Conservation (phyloP, 2,329 filamentous ascomycete genomes). For the Huntiella omanensis region DNA sequence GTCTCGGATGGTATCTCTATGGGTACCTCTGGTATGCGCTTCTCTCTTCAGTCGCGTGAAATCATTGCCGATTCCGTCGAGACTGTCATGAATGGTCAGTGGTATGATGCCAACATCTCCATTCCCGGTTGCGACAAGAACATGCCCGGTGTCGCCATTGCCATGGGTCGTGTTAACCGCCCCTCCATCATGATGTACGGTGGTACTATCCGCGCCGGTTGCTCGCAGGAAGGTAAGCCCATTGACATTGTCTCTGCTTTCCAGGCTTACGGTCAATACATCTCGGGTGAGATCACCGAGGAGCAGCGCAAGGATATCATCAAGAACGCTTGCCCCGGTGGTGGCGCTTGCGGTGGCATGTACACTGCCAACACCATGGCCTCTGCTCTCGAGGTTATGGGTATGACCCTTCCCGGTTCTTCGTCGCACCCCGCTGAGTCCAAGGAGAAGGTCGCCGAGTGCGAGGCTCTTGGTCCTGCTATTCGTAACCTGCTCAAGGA, state of each 20-base stretch:
- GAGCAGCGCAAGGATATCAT: slow-evolving; percentile 77
- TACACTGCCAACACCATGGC: slow-evolving; percentile 93
- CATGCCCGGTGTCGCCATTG: slow-evolving; percentile 87
- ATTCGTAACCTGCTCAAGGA: slow-evolving; percentile 65
- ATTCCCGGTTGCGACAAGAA: slow-evolving; percentile 96
- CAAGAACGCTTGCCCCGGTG: slow-evolving; percentile 46
- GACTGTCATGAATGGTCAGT: slow-evolving; percentile 78
- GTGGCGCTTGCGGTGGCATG: slow-evolving; percentile 66
- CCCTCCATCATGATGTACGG: slow-evolving; percentile 94
- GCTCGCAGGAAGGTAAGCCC: slow-evolving; percentile 53
- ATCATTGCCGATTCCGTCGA: slow-evolving; percentile 91
- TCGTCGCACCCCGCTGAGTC: slow-evolving; percentile 66
- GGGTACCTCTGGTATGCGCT: slow-evolving; percentile 94
- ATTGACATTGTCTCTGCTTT: slow-evolving; percentile 84
- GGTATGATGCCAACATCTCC: slow-evolving; percentile 81
- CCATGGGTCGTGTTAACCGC: slow-evolving; percentile 74
- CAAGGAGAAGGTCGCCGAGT: slow-evolving; percentile 73
- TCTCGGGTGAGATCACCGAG: slow-evolving; percentile 56
- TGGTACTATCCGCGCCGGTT: slow-evolving; percentile 76
- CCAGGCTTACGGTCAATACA: slow-evolving; percentile 68
- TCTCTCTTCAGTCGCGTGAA: slow-evolving; percentile 75
- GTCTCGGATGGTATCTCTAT: slow-evolving; percentile 97
- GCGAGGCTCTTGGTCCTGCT: slow-evolving; percentile 58
- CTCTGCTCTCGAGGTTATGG: slow-evolving; percentile 77
- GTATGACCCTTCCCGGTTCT: slow-evolving; percentile 63